Conservation (phyloP, 768 basidiomycete species). For the Porpolomopsis calyptriformis region DNA sequence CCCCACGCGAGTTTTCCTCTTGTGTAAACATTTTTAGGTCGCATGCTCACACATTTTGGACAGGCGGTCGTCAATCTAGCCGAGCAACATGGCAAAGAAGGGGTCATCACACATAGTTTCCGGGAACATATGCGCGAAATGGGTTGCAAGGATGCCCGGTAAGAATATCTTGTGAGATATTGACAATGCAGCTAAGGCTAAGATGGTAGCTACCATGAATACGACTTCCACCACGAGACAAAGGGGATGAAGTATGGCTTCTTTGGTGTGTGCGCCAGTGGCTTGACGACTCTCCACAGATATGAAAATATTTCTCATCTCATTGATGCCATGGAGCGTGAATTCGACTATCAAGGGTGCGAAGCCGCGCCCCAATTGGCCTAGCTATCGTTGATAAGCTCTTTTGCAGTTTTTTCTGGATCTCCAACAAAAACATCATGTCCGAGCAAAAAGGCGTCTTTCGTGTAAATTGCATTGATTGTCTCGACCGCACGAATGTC, state of each 20-base stretch:
- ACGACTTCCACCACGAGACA: slow-evolving; percentile 91
- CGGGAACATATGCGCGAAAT: slow-evolving; percentile 54
- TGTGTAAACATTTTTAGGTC: slow-evolving; percentile 5
- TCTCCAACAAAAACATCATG: slow-evolving; percentile 56
- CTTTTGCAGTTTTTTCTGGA: slow-evolving; percentile 63
- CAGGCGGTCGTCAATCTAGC: slow-evolving; percentile 84
- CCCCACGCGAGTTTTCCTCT: slow-evolving; percentile 47
- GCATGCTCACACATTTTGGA: neutral
- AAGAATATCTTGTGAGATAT: slow-evolving; percentile 14
- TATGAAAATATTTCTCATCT: slow-evolving; percentile 87
- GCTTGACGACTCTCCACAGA: slow-evolving; percentile 26
- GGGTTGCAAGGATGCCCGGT: slow-evolving; percentile 47
- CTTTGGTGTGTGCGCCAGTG: slow-evolving; percentile 4
- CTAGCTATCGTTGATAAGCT: neutral
- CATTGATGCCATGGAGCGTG: slow-evolving; percentile 55
- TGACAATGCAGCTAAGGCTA: neutral
- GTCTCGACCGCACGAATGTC: slow-evolving; percentile 90
- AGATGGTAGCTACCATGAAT: slow-evolving; percentile 57
- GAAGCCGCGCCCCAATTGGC: slow-evolving; percentile 9
- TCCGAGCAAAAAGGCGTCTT: slow-evolving; percentile 81
- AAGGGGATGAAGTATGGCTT: slow-evolving; percentile 81
- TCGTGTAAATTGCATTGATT: slow-evolving; percentile 92
- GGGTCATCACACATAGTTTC: slow-evolving; percentile 67
- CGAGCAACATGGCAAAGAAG: slow-evolving; percentile 86
- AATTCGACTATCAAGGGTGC: slow-evolving; percentile 75